Conservation (phyloP, 208 protist genomes). For the Trypanosoma caninum region DNA sequence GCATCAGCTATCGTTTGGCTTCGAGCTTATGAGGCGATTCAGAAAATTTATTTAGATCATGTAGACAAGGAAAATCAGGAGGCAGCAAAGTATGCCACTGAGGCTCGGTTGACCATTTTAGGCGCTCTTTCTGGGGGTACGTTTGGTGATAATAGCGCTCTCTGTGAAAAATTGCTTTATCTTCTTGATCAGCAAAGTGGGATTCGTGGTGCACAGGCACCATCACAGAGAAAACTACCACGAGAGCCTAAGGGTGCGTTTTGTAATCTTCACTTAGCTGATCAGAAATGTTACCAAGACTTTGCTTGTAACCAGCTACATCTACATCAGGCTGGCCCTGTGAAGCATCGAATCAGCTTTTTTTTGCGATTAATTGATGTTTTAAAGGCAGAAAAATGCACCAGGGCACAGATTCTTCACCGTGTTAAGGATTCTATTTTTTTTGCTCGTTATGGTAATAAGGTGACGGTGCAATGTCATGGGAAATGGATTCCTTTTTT, state of each 20-base stretch:
- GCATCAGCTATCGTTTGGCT: constrained; percentile 50
- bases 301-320: constrained; percentile 88
- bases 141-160: constrained; percentile 25
- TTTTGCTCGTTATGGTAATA: constrained; percentile 86
- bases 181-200: constrained; percentile 78
- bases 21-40: constrained; percentile 70
- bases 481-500: constrained; percentile 85
- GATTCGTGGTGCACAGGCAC: constrained; percentile 68
- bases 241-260: constrained; percentile 84
- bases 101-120: constrained; percentile 48
- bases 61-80: constrained; percentile 34
- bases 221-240: constrained; percentile 79
- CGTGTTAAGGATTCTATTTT: constrained; percentile 85
- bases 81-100: constrained; percentile 45
- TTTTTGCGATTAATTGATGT: constrained; percentile 65
- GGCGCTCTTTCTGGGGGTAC: constrained; percentile 27
- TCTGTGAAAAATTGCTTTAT: constrained; percentile 54
- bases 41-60: constrained; percentile 76
- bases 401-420: constrained; percentile 47
- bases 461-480: constrained; percentile 79
- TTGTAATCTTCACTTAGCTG: constrained; percentile 84
- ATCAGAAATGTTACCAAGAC: constrained; percentile 87
- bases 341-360: constrained; percentile 76
- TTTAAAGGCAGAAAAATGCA: constrained; percentile 56
- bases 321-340: constrained; percentile 73